These are phyloP conservation scores for Persicaria maculosa DNA, from an alignment of 148 eudicot genomes.

Conservation along the genomic window DNA sequence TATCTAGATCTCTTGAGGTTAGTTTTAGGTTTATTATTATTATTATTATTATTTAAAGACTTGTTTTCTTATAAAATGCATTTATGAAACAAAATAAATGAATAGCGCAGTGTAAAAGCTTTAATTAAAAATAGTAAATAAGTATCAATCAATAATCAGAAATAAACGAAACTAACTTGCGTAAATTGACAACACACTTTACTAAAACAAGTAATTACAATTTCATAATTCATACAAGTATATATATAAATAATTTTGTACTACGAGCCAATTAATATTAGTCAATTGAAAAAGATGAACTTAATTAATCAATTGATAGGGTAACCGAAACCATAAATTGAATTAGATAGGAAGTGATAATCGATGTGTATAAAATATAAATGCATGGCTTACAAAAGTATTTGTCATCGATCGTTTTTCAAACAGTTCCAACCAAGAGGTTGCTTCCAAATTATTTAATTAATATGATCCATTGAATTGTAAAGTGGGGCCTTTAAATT, in stretches of 20 bases:
- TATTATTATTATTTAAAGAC: too few species aligned
- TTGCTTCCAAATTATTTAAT: neutral
- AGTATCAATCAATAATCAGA: too few species aligned
- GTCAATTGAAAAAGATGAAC: neutral
- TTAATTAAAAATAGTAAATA: too few species aligned
- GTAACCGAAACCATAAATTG: neutral
- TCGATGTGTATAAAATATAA: neutral
- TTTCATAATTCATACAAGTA: too few species aligned
- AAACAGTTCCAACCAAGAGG: conserved; percentile 1
- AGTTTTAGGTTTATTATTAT: too few species aligned
- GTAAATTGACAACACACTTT: too few species aligned
- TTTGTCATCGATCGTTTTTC: neutral
- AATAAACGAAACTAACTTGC: too few species aligned
- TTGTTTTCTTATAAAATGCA: too few species aligned
- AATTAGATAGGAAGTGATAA: neutral
- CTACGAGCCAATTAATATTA: neutral
- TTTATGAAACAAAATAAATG: too few species aligned
- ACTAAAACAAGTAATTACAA: too few species aligned
- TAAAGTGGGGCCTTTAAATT: neutral
- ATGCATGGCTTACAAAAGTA: neutral
- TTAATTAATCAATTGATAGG: neutral
- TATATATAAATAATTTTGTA: neutral
- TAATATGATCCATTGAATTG: neutral
- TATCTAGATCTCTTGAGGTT: too few species aligned
- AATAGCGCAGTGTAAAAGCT: too few species aligned